A percentile compares a stretch with the other conserved stretches of the same genome.
Evolutionary conservation across 768 basidiomycete species (phyloP).

Genomic region (Macrolepiota dolichaula): DNA sequence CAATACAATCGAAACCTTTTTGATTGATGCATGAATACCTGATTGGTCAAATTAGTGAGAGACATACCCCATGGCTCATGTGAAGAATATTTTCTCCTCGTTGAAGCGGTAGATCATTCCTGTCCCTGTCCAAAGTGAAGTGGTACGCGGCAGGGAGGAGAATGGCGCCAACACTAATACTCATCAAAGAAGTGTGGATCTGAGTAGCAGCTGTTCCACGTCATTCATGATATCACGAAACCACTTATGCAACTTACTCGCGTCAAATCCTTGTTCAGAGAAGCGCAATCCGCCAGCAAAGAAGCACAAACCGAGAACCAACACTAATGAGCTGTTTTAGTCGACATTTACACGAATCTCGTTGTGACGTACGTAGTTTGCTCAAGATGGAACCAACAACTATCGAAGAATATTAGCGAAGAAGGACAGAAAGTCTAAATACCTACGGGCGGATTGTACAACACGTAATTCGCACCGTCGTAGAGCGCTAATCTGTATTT

Average conservation of each 20-base stretch:
- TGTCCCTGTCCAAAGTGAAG: constrained; percentile 44
- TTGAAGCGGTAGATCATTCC: constrained; percentile 19
- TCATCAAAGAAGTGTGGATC: constrained; percentile 69
- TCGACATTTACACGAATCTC: background rate
- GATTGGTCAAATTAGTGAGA: background rate
- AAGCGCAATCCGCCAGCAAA: constrained; percentile 78
- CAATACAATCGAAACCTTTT: constrained; percentile 70
- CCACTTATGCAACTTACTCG: constrained; percentile 40
- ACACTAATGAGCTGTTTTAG: constrained; percentile 39
- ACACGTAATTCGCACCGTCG: constrained; percentile 78
- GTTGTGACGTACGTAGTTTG: constrained; percentile 51
- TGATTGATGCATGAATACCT: background rate
- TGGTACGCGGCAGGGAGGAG: constrained; percentile 77
- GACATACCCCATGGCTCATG: constrained; percentile 77
- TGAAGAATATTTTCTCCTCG: constrained; percentile 51
- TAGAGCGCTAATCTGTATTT: constrained; percentile 67
- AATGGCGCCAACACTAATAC: constrained; percentile 76
- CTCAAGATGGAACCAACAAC: constrained; percentile 83
- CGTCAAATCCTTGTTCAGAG: constrained; percentile 75
- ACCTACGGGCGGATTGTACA: constrained; percentile 76
- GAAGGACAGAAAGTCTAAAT: background rate
- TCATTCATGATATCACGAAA: background rate
- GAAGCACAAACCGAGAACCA: constrained; percentile 84
- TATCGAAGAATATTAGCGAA: constrained; percentile 23
- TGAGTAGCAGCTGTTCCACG: constrained; percentile 57